Conservation (phyloP, 352 stramenopile species). For the Globisporangium carolinianum region DNA sequence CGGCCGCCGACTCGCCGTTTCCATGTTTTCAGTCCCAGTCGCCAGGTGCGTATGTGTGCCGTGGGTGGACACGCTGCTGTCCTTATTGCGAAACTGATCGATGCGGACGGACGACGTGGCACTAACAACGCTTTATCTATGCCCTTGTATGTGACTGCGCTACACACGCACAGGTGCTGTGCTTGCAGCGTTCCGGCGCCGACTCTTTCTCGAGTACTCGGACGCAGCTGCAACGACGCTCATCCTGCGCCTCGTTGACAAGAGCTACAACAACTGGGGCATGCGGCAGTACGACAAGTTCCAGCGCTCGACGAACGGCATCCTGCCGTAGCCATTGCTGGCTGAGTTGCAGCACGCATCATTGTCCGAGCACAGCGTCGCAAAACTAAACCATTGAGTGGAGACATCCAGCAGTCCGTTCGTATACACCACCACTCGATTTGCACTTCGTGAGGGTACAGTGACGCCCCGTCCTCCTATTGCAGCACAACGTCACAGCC, state of each 20-base stretch:
- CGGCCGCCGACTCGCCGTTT: slow-evolving; percentile 79
- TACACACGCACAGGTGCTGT: slow-evolving; percentile 5
- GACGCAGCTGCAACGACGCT: slow-evolving; percentile 15
- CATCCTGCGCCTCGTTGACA: slow-evolving; percentile 38
- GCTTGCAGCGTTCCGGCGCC: slow-evolving; percentile 18
- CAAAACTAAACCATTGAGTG: no score
- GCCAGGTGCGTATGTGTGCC: slow-evolving; percentile 9
- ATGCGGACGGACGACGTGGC: background rate
- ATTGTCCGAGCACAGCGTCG: background rate
- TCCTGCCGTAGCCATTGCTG: slow-evolving; percentile 25
- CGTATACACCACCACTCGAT: no score
- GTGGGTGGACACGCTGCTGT: background rate
- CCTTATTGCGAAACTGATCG: background rate
- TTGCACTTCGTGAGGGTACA: no score
- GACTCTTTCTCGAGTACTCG: slow-evolving; percentile 25
- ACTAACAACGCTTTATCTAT: background rate
- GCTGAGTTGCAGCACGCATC: no score
- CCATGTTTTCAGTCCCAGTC: slow-evolving; percentile 69
- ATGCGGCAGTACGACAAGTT: slow-evolving; percentile 71
- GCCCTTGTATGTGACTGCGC: no score
- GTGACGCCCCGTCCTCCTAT: no score
- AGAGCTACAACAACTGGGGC: slow-evolving; percentile 62
- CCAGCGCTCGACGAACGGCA: slow-evolving; percentile 62
- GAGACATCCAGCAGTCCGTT: no score
- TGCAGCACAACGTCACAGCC: no score